Conservation (phyloP, 2,329 filamentous ascomycete genomes). For the Aspergillus fumigatiaffinis region DNA sequence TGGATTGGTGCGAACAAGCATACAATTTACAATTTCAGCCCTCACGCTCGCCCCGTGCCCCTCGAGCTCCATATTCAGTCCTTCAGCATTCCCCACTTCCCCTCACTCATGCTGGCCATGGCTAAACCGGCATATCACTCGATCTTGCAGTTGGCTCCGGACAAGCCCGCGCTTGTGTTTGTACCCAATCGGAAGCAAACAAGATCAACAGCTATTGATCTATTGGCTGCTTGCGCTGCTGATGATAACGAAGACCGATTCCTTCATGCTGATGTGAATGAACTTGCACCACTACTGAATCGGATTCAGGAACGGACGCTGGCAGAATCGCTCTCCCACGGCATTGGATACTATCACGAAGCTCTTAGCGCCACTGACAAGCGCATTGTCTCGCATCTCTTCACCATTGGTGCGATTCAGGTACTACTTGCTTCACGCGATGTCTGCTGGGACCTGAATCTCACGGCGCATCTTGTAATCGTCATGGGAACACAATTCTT, state of each 20-base stretch:
- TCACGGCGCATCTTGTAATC: constrained; percentile 82
- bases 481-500: constrained; percentile 99
- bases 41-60: constrained; percentile 80
- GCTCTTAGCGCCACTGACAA: constrained; percentile 85
- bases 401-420: constrained; percentile 83
- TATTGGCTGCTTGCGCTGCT: constrained; percentile 80
- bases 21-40: constrained; percentile 98
- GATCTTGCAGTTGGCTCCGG: constrained; percentile 79
- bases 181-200: constrained; percentile 93
- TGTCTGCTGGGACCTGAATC: constrained; percentile 92
- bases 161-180: constrained; percentile 88
- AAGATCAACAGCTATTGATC: constrained; percentile 77
- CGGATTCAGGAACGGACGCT: constrained; percentile 82
- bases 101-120: constrained; percentile 98
- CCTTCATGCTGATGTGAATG: constrained; percentile 75
- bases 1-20: constrained; percentile 99
- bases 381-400: constrained; percentile 89
- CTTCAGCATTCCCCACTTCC: constrained; percentile 93
- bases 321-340: constrained; percentile 84
- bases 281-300: constrained; percentile 76
- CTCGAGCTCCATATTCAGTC: constrained; percentile 93
- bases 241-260: constrained; percentile 94
- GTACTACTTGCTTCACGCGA: constrained; percentile 79
- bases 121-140: constrained; percentile 88
- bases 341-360: constrained; percentile 96